Conservation (phyloP, 139 green algal genomes). For the Coelastrella sp. region DNA sequence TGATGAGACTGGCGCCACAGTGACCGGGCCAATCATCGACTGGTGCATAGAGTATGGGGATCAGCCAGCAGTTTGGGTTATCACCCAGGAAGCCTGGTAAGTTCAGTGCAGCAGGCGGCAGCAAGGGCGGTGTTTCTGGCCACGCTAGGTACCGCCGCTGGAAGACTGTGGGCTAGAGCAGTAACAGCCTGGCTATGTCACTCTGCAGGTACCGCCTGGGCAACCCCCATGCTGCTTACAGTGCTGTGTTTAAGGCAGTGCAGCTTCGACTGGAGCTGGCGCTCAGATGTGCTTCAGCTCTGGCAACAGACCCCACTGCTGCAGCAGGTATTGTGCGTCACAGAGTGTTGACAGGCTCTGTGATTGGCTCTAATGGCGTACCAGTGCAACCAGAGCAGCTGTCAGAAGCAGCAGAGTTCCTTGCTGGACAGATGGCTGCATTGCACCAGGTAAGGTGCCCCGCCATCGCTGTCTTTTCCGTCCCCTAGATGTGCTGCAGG, state of each 20-base stretch:
- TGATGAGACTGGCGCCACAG: not conserved
- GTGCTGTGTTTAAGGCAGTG: not conserved
- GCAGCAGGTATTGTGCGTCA: constrained; percentile 24
- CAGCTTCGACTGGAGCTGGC: constrained; percentile 17
- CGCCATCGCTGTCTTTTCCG: no score
- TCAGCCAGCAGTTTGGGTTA: constrained; percentile 51
- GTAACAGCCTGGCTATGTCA: not conserved
- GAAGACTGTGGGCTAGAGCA: no score
- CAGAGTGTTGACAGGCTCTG: constrained; percentile 16
- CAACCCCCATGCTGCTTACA: not conserved
- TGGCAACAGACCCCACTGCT: constrained; percentile 8
- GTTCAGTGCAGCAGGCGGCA: no score
- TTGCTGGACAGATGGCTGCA: not conserved
- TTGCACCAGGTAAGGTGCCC: constrained; percentile 24
- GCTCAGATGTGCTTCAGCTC: not conserved
- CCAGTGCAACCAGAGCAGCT: constrained; percentile 14
- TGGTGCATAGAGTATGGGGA: constrained; percentile 63
- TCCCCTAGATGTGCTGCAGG: no score
- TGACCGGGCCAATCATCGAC: constrained; percentile 46
- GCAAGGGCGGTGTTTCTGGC: no score
- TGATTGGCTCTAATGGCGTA: not conserved
- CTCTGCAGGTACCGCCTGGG: constrained; percentile 38
- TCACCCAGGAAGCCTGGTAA: constrained; percentile 58
- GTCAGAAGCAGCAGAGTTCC: not conserved
- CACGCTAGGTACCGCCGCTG: no score